A percentile compares a stretch with the other conserved stretches of the same genome.
Conservation (phyloP, 495 filamentous ascomycete genomes). For the Penicillium chermesinum region DNA sequence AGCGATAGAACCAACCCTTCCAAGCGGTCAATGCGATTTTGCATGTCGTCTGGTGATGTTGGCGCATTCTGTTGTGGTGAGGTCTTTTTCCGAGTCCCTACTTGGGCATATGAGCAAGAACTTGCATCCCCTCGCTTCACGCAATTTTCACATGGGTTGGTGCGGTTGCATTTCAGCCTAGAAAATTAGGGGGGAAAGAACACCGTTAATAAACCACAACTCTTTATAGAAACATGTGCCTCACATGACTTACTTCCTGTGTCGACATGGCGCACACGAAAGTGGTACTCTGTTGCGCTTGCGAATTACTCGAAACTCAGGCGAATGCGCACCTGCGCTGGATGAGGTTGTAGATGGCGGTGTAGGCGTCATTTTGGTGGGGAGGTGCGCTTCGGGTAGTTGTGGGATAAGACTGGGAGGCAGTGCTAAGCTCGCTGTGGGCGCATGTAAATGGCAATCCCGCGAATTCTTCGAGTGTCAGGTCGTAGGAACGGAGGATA, state of each 20-base stretch:
- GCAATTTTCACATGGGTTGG: slow-evolving; percentile 92
- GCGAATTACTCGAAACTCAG: slow-evolving; percentile 84
- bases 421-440: neutral
- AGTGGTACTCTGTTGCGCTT: slow-evolving; percentile 93
- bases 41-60: slow-evolving; percentile 89
- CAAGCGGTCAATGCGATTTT: slow-evolving; percentile 94
- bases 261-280: slow-evolving; percentile 88
- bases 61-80: slow-evolving; percentile 51
- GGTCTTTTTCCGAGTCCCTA: slow-evolving; percentile 71
- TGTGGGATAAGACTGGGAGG: neutral
- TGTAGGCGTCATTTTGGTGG: slow-evolving; percentile 65
- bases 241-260: slow-evolving; percentile 72
- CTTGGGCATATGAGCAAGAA: slow-evolving; percentile 86
- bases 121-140: slow-evolving; percentile 77
- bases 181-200: slow-evolving; percentile 2
- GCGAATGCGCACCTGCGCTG: slow-evolving; percentile 68
- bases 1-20: slow-evolving; percentile 91
- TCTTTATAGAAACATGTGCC: neutral
- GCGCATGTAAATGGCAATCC: neutral
- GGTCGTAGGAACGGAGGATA: too few species aligned
- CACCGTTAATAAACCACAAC: neutral
- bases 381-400: neutral
- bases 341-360: slow-evolving; percentile 84
- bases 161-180: slow-evolving; percentile 91
- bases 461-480: neutral